These are phyloP conservation scores for Mercurialis annua DNA, from an alignment of 345 rosid genomes.

Conservation along the genomic window DNA sequence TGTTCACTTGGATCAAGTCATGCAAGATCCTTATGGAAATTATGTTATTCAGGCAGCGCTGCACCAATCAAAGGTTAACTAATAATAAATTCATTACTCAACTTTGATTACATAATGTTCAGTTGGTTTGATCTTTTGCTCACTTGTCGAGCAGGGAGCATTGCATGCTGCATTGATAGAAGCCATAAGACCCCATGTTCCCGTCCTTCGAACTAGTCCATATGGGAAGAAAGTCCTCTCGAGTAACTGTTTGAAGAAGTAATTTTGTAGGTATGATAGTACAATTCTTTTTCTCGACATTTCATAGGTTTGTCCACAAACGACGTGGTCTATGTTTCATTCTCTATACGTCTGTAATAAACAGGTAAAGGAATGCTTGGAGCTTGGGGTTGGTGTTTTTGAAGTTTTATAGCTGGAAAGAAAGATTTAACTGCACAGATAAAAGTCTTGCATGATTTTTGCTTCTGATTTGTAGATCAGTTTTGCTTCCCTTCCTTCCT, in stretches of 20 bases:
- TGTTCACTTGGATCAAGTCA: constrained; percentile 59
- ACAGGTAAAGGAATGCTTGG: constrained; percentile 23
- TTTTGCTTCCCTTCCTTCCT: constrained; percentile 9
- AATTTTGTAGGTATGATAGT: constrained; percentile 22
- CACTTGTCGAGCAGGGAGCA: constrained; percentile 47
- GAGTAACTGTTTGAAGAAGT: constrained; percentile 58
- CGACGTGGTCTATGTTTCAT: not conserved
- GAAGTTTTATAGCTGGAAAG: constrained; percentile 18
- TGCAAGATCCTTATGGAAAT: constrained; percentile 86
- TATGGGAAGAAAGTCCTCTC: constrained; percentile 83
- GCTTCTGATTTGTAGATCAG: constrained; percentile 17
- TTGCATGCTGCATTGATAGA: constrained; percentile 53
- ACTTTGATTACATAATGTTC: not conserved
- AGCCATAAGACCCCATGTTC: constrained; percentile 57
- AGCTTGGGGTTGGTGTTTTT: constrained; percentile 16
- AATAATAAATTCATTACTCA: not conserved
- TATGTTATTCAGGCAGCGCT: constrained; percentile 84
- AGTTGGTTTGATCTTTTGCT: constrained; percentile 1
- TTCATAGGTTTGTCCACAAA: too few species aligned
- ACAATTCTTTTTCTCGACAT: not conserved
- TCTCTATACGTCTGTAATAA: constrained; percentile 39
- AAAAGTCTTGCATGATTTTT: constrained; percentile 1
- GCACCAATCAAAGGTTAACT: constrained; percentile 54
- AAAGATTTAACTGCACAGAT: constrained; percentile 14
- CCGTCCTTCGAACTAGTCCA: constrained; percentile 64